Base-by-base conservation (phyloP, 306 rosid genomes). In the Carpinus viminea region DNA sequence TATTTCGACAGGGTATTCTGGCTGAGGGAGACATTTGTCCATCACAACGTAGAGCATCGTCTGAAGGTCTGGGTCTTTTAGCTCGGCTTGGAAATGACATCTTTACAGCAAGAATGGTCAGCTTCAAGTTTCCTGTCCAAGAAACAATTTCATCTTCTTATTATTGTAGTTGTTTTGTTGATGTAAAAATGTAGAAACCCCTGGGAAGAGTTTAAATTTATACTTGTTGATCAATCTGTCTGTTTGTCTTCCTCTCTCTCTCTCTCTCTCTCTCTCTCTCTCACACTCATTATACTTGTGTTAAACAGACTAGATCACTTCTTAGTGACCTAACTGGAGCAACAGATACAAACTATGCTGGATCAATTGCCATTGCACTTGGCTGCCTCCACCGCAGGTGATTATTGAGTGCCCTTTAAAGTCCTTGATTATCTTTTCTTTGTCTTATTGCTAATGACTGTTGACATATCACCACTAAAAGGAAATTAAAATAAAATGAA, bases 331-430 rank as follows among this genome's bases (percentile, higher is more conserved):
- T 95, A 82, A 90, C 83, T 78, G 97, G 91, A 53, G 92, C 85
- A 71, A 81, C 86, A 2, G 98, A 90, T 83, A 76, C 92, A 75
- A 79, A 86, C 87, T 90, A 88, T 83, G 88, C 96, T 17, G 98
- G 97, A 80, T 92, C 98, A 74, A 84, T 95, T 85, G 95, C 97
- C 80, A 85, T 95, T 59, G 91, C 98, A 65, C 95, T 95, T 81
- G 98, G 98, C 68, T 95, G 98, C 87, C 93, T 95, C 83, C 98
- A 95, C 80, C 91, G 93, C 91, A 91, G 98, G 98, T 95, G 80
- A 79, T 34, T 68, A 79, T 72, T 82, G 36, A 66, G 46, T 50
- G 47, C 41, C 17, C 17, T 36, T 5, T 31, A 17, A 53, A 38
- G 54, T 8, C 59, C 41, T 4, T 48, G n/a, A 51, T 2, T 24